Evolutionary conservation across 169 alveolate species (phyloP), one percentile per base, ranked within the genome.

Genomic region (Besnoitia besnoiti): DNA sequence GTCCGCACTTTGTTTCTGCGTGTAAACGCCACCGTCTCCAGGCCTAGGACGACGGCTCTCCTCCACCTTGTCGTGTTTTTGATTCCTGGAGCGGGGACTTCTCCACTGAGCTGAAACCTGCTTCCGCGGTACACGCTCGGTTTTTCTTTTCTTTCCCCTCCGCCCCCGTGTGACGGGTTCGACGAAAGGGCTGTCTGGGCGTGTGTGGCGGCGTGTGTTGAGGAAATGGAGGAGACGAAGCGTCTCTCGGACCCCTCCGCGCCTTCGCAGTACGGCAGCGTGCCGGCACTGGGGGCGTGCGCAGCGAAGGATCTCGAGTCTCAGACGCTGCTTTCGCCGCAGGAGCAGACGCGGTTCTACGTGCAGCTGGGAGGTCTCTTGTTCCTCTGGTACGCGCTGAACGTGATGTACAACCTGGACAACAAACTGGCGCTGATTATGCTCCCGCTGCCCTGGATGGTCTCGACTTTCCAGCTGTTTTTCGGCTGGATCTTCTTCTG

Each of bases 401-500:
- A 96, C 79, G 97, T 94, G 35, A 24, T 90, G 42, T 96, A 96
- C 90, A 96, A 96, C 62, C 93, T 96, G 14, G 97, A 96, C 40
- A 97, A 96, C 89, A 96, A 96, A 84, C 89, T 40, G 50, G 95
- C 96, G 47, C 94, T 96, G 27, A 95, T 90, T 62, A 93, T 91
- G 79, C 79, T 95, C 0, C 97, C 96, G 47, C 94, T 96, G 50
- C 97, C 97, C 4, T 96, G 96, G 97, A 91, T 96, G 33, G 91
- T 95, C 40, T 94, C 97, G 76, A 95, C 93, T 12, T 73, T 89
- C 24, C 98, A 96, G 92, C 95, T 96, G 94, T 94, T 89, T 67
- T 73, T 95, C 21, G 98, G 98, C 24, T 94, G 94, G 91, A 1
- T 85, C 4, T 91, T 79, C 61, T 79, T 91, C 49, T 0, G 46